phyloP scores from a whole-genome alignment of 345 rosid species.

The Ceriops tagal region DNA sequence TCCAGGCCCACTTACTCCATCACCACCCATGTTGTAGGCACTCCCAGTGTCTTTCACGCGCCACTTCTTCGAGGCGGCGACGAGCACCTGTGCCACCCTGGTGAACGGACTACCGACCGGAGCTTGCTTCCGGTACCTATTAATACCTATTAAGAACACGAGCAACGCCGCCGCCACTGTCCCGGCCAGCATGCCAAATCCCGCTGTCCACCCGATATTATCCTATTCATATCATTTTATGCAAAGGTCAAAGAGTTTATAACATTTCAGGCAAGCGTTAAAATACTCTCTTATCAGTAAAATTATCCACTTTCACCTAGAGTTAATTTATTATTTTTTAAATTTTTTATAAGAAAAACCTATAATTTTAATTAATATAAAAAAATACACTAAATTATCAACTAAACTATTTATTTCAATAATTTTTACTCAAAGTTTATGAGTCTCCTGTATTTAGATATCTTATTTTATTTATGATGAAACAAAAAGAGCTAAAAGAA shows the following conservation, averaged over 20 bases:
- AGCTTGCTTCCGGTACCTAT: conserved; percentile 45
- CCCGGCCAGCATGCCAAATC: conserved; percentile 54
- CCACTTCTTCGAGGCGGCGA: conserved; percentile 64
- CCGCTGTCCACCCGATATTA: conserved; percentile 70
- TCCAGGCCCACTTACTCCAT: conserved; percentile 21
- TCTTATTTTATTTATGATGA: too few species aligned
- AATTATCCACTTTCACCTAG: too few species aligned
- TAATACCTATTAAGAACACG: conserved; percentile 54
- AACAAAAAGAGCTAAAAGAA: too few species aligned
- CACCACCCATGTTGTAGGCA: conserved; percentile 32
- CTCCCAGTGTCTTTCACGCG: conserved; percentile 36
- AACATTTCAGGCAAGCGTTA: too few species aligned
- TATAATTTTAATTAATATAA: too few species aligned
- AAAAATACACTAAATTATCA: too few species aligned
- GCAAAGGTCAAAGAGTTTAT: neutral
- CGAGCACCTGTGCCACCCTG: conserved; percentile 60
- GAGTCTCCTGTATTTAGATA: too few species aligned
- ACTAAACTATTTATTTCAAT: too few species aligned
- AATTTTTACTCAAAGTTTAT: too few species aligned
- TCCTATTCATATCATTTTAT: conserved; percentile 36
- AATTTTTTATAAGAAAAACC: too few species aligned
- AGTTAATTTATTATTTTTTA: too few species aligned
- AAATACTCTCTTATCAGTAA: too few species aligned
- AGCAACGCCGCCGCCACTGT: conserved; percentile 41
- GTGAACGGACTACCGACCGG: conserved; percentile 75